These are phyloP conservation scores for Scedosporium aurantiacum DNA, from an alignment of 2,329 filamentous ascomycete genomes.

Conservation along the genomic window DNA sequence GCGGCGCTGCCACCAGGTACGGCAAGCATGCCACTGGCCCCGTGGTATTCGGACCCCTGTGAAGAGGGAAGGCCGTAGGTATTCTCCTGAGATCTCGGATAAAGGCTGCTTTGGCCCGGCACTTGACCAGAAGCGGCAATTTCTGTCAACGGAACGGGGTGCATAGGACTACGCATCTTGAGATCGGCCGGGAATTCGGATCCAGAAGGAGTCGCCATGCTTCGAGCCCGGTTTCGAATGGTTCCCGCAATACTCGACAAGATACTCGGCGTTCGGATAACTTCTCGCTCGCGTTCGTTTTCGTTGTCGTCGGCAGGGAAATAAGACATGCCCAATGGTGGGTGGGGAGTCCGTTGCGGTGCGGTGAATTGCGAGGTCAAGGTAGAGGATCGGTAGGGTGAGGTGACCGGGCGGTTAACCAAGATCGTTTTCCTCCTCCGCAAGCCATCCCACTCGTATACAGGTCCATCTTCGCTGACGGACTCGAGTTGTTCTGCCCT, in stretches of 20 bases:
- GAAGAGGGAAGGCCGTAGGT: conserved; percentile 28
- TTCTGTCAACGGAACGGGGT: conserved; percentile 52
- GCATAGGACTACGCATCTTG: conserved; percentile 42
- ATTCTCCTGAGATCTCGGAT: conserved; percentile 12
- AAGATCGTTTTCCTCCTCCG: conserved; percentile 55
- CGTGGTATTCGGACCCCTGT: conserved; percentile 32
- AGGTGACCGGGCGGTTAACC: conserved; percentile 7
- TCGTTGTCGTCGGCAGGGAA: conserved; percentile 61
- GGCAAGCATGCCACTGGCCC: conserved; percentile 36
- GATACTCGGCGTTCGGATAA: conserved; percentile 24
- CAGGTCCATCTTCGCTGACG: conserved; percentile 62
- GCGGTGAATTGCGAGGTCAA: conserved; percentile 19
- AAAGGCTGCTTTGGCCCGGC: conserved; percentile 20
- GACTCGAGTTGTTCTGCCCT: conserved; percentile 58
- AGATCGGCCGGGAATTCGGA: conserved; percentile 20
- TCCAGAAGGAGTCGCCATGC: conserved; percentile 20
- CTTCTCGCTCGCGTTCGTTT: conserved; percentile 34
- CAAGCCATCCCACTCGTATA: conserved; percentile 84
- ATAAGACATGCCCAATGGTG: conserved; percentile 77
- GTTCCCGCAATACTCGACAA: conserved; percentile 48
- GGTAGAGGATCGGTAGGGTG: conserved; percentile 17
- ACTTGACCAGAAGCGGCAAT: conserved; percentile 38
- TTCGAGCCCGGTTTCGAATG: conserved; percentile 30
- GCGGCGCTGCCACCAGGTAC: conserved; percentile 30
- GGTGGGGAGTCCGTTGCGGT: conserved; percentile 39